Percentiles rank a stretch among this genome's conserved stretches.
Conservation (phyloP, 2,329 filamentous ascomycete species). For the Ampelomyces quisqualis region DNA sequence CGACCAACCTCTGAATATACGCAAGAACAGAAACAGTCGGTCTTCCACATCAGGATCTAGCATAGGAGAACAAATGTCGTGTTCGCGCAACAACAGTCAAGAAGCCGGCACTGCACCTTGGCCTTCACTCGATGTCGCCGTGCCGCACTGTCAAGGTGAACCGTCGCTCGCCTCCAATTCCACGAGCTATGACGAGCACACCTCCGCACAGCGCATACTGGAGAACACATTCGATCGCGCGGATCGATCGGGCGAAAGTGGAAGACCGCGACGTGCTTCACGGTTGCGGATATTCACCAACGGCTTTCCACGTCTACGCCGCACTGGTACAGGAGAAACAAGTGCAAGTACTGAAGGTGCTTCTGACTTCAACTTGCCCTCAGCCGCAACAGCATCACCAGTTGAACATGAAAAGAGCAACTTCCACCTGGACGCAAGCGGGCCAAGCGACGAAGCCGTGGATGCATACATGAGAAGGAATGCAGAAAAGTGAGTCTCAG, state of each 20-base stretch:
- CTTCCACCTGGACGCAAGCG: no score
- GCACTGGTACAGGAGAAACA: constrained; percentile 20
- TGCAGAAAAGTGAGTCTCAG: constrained; percentile 22
- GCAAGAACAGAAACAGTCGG: constrained; percentile 35
- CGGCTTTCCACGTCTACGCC: constrained; percentile 22
- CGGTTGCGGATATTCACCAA: constrained; percentile 21
- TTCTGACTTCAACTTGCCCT: constrained; percentile 5
- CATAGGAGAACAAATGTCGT: constrained; percentile 15
- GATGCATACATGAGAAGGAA: constrained; percentile 15
- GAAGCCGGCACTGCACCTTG: constrained; percentile 10
- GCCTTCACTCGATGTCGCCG: constrained; percentile 18
- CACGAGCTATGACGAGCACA: constrained; percentile 6
- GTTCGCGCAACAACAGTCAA: constrained; percentile 16
- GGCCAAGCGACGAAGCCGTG: constrained; percentile 13
- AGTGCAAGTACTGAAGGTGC: constrained; percentile 8
- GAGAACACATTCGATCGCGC: constrained; percentile 1
- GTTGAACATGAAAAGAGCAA: constrained; percentile 3
- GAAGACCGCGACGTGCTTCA: constrained; percentile 18
- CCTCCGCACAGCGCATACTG: constrained; percentile 7
- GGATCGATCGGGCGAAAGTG: neutral
- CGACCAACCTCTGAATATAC: constrained; percentile 34
- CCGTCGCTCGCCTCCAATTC: neutral
- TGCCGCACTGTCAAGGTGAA: neutral
- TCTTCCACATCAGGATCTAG: constrained; percentile 33
- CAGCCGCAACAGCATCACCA: neutral